phyloP scores from a whole-genome alignment of 2,329 filamentous ascomycete species.

The Epichloe uncinata region DNA sequence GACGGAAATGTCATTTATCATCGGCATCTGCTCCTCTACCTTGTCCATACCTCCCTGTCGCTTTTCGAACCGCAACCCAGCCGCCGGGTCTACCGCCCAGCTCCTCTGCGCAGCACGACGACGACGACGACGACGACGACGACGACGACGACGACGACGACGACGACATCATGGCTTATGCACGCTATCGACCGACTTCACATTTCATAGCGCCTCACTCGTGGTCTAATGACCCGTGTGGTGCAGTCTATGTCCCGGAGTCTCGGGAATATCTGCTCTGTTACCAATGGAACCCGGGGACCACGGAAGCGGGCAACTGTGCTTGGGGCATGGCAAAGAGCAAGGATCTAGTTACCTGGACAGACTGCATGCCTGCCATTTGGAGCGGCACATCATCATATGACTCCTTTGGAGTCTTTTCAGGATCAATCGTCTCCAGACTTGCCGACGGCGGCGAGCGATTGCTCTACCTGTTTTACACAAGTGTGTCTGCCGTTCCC shows the following conservation, averaged over 20 bases:
- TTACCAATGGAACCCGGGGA: constrained; percentile 19
- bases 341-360: constrained; percentile 26
- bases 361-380: constrained; percentile 8
- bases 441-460: constrained; percentile 25
- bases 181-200: constrained; percentile 7
- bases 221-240: constrained; percentile 27
- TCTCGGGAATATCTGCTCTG: constrained; percentile 29
- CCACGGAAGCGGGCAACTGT: constrained; percentile 13
- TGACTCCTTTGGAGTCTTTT: constrained; percentile 29
- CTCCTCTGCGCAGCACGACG: too few species aligned
- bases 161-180: constrained; percentile 2
- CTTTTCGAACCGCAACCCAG: too few species aligned
- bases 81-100: too few species aligned
- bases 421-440: constrained; percentile 27
- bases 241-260: constrained; percentile 27
- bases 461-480: constrained; percentile 25
- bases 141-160: not conserved
- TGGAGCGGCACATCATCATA: constrained; percentile 20
- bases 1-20: too few species aligned
- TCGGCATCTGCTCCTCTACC: too few species aligned
- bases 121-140: too few species aligned
- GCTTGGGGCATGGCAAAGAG: constrained; percentile 23
- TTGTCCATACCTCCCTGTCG: too few species aligned
- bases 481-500: constrained; percentile 27
- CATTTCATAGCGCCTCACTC: constrained; percentile 26